Percentiles rank a stretch among this genome's conserved stretches.
phyloP scores from a whole-genome alignment of 768 basidiomycete species.

The Russula ochroleuca region DNA sequence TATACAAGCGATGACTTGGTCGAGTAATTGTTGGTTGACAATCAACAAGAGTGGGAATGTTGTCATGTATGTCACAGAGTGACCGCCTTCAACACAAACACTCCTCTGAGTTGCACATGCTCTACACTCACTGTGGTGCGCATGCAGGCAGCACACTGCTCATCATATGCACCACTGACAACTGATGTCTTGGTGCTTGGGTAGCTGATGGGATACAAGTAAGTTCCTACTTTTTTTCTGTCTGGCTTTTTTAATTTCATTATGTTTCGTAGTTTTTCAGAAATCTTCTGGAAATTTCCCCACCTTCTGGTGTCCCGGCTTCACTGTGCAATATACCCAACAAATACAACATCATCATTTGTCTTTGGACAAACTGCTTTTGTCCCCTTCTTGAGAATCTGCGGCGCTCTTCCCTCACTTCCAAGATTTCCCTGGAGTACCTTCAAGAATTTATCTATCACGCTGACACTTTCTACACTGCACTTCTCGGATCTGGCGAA shows the following conservation, averaged over 20 bases:
- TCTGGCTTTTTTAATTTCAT: conserved; percentile 6
- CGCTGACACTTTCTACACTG: conserved; percentile 90
- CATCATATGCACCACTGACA: conserved; percentile 58
- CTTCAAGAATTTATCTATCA: conserved; percentile 94
- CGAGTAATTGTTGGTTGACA: too few relatives aligned
- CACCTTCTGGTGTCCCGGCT: conserved; percentile 82
- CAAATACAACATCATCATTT: conserved; percentile 93
- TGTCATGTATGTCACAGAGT: too few relatives aligned
- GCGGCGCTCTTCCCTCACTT: conserved; percentile 73
- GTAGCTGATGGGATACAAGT: conserved; percentile 85
- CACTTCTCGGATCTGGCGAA: too few relatives aligned
- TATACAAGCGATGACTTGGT: too few relatives aligned
- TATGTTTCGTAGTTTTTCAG: conserved; percentile 67
- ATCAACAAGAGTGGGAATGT: too few relatives aligned
- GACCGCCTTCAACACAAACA: too few relatives aligned
- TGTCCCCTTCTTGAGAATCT: conserved; percentile 87
- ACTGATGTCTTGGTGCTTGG: conserved; percentile 76
- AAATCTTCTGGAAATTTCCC: conserved; percentile 80
- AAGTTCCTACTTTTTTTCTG: conserved; percentile 32
- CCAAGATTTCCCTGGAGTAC: conserved; percentile 75
- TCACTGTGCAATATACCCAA: conserved; percentile 85
- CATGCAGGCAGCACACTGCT: conserved; percentile 52
- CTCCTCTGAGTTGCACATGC: conserved; percentile 81
- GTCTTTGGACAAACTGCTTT: conserved; percentile 90
- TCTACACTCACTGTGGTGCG: conserved; percentile 63